These are phyloP conservation scores for Phialemoniopsis sp. DNA, from an alignment of 2,329 filamentous ascomycete genomes.

Conservation along the genomic window DNA sequence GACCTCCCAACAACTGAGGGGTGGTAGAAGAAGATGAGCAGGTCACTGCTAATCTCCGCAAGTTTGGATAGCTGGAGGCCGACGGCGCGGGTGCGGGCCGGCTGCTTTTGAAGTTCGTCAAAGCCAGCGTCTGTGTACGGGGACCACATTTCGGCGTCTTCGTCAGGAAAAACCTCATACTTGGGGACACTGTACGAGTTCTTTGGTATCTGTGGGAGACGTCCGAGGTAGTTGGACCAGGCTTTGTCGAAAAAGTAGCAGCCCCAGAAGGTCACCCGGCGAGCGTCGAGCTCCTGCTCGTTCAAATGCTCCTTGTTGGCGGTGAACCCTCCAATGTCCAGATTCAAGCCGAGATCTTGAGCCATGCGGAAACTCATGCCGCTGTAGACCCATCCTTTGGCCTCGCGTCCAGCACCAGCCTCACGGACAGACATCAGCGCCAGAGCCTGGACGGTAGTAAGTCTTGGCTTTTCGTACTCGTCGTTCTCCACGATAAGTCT, in stretches of 20 bases:
- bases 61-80: conserved; percentile 77
- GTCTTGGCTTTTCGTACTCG: conserved; percentile 82
- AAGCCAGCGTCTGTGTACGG: conserved; percentile 85
- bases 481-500: conserved; percentile 85
- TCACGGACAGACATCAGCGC: conserved; percentile 95
- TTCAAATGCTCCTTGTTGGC: conserved; percentile 48
- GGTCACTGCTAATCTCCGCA: conserved; percentile 90
- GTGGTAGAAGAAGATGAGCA: conserved; percentile 88
- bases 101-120: conserved; percentile 68
- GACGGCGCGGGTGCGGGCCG: conserved; percentile 76
- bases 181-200: conserved; percentile 80
- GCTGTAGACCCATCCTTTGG: conserved; percentile 96
- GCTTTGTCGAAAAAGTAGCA: conserved; percentile 99
- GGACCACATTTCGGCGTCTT: conserved; percentile 82
- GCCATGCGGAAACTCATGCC: conserved; percentile 99
- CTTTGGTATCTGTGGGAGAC: conserved; percentile 79
- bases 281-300: conserved; percentile 83
- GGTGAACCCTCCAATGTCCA: conserved; percentile 68
- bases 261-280: conserved; percentile 93
- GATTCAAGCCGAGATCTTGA: conserved; percentile 85
- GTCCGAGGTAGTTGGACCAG: conserved; percentile 95
- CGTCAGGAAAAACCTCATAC: conserved; percentile 84
- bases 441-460: conserved; percentile 89
- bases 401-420: conserved; percentile 89
- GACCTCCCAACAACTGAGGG: conserved; percentile 61